phyloP scores from a whole-genome alignment of 345 rosid species.

The Zanthoxylum bungeanum region DNA sequence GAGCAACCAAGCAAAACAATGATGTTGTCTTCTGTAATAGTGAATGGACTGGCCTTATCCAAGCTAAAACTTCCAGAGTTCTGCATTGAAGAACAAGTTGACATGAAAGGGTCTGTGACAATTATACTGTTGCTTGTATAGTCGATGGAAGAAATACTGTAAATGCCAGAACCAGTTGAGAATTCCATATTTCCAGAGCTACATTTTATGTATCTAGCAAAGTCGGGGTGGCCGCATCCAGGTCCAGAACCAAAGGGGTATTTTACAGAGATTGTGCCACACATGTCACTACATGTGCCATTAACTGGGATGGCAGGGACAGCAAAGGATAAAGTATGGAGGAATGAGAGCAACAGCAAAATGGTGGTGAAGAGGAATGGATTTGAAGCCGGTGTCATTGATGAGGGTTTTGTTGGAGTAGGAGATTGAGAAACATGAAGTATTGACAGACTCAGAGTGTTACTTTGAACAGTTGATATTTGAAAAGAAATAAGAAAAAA shows the following conservation, averaged over 20 bases:
- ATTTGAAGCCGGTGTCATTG: conserved; percentile 33
- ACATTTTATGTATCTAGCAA: no score
- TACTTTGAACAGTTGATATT: background rate
- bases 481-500: background rate
- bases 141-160: conserved; percentile 47
- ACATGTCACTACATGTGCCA: conserved; percentile 37
- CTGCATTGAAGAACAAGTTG: conserved; percentile 65
- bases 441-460: background rate
- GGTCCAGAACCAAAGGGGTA: conserved; percentile 52
- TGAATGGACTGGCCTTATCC: conserved; percentile 51
- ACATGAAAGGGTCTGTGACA: conserved; percentile 56
- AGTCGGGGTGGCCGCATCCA: conserved; percentile 58
- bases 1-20: conserved; percentile 67
- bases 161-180: conserved; percentile 49
- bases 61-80: conserved; percentile 61
- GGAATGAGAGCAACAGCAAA: conserved; percentile 24
- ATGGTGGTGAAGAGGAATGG: conserved; percentile 22
- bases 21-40: conserved; percentile 38
- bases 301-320: conserved; percentile 22
- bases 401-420: conserved; percentile 10
- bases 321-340: conserved; percentile 18
- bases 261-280: conserved; percentile 47
- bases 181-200: no score
- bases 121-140: conserved; percentile 36
- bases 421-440: background rate